Conservation (phyloP, 2,329 filamentous ascomycete species). For the Trichophaea hybrida region DNA sequence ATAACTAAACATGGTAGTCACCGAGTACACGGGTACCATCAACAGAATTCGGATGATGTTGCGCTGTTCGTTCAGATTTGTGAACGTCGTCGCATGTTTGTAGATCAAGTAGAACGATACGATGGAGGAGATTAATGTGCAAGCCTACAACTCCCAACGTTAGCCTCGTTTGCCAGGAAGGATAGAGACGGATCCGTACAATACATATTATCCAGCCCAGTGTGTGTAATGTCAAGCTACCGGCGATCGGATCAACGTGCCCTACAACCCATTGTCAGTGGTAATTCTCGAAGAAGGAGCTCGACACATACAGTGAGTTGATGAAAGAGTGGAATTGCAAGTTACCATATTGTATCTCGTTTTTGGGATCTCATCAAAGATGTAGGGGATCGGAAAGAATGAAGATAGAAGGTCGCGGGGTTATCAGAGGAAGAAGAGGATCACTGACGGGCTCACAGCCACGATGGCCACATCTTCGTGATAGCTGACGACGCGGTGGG, state of each 20-base stretch:
- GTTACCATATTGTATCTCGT: constrained; percentile 10
- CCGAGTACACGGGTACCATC: constrained; percentile 71
- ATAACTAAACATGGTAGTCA: constrained; percentile 59
- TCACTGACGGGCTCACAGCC: background rate
- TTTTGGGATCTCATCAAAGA: background rate
- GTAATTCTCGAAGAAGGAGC: background rate
- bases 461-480: no score
- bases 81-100: constrained; percentile 47
- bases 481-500: no score
- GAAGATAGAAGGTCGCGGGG: background rate
- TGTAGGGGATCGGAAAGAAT: background rate
- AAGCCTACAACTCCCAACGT: constrained; percentile 28
- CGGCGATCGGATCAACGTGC: constrained; percentile 18
- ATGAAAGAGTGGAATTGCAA: constrained; percentile 21
- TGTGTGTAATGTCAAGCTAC: constrained; percentile 22
- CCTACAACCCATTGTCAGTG: constrained; percentile 12
- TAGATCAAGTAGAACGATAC: constrained; percentile 44
- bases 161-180: background rate
- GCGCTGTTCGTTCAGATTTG: constrained; percentile 45
- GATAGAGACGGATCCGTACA: constrained; percentile 21
- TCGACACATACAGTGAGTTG: constrained; percentile 16
- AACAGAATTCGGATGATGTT: constrained; percentile 75
- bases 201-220: constrained; percentile 30
- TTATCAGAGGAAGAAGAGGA: background rate
- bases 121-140: constrained; percentile 39